Conservation (phyloP, 345 rosid species). For the Linum usitatissimum region DNA sequence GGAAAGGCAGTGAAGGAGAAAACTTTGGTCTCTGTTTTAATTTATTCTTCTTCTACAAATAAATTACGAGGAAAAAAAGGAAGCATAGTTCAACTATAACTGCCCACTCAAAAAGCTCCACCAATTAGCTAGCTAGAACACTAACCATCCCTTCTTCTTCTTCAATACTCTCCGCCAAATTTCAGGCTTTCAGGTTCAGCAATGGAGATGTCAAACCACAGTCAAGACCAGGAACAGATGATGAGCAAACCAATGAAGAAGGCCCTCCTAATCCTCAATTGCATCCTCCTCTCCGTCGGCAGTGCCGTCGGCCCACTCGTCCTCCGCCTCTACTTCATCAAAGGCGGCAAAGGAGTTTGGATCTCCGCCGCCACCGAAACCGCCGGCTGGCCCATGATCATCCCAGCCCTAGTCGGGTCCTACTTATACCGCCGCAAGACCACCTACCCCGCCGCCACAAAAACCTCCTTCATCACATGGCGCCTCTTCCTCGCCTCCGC, state of each 20-base stretch:
- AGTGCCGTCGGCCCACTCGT: conserved; percentile 18
- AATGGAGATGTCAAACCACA: too few species aligned
- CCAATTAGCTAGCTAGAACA: too few species aligned
- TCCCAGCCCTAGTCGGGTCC: conserved; percentile 16
- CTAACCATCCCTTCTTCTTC: too few species aligned
- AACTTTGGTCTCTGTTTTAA: too few species aligned
- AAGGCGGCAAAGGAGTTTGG: conserved; percentile 27
- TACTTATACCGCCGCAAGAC: conserved; percentile 21
- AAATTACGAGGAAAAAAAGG: too few species aligned
- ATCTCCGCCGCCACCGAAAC: conserved; percentile 22
- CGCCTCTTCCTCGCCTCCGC: conserved; percentile 14
- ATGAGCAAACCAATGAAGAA: background rate
- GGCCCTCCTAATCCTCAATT: background rate
- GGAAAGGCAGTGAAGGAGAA: too few species aligned
- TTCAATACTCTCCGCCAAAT: too few species aligned
- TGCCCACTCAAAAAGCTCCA: too few species aligned
- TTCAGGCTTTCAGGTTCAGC: too few species aligned
- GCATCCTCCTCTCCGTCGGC: background rate
- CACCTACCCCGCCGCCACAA: conserved; percentile 4
- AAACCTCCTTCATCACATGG: conserved; percentile 12
- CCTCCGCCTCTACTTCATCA: conserved; percentile 15
- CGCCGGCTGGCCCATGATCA: conserved; percentile 22
- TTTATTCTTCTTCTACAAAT: too few species aligned
- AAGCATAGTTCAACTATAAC: too few species aligned
- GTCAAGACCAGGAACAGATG: background rate